phyloP scores from a whole-genome alignment of 2,329 filamentous ascomycete species.

The Penicillium sp. region DNA sequence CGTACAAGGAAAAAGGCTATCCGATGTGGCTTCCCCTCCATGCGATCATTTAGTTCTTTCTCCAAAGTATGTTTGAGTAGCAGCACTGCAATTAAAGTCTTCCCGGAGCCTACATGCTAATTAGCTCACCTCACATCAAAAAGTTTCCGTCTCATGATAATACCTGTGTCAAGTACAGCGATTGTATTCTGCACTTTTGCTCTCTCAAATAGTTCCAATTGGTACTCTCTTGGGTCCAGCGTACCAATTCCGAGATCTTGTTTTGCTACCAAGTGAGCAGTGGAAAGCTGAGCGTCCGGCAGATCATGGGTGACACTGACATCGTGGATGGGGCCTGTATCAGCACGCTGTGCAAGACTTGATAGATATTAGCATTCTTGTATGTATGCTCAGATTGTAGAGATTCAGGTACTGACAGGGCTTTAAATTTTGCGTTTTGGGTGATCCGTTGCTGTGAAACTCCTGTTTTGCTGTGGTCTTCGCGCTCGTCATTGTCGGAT shows the following conservation, averaged over 20 bases:
- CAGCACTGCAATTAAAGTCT: conserved; percentile 88
- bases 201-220: conserved; percentile 79
- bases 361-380: no score
- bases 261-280: conserved; percentile 46
- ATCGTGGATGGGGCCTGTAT: conserved; percentile 35
- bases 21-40: no score
- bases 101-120: no score
- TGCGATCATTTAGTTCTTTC: no score
- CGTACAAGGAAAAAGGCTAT: conserved; percentile 83
- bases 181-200: conserved; percentile 81
- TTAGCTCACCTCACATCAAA: no score
- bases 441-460: no score
- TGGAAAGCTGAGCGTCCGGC: conserved; percentile 45
- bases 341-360: conserved; percentile 37
- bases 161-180: conserved; percentile 80
- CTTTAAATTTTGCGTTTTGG: no score
- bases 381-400: no score
- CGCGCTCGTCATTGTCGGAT: no score
- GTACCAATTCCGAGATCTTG: conserved; percentile 54
- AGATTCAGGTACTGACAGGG: no score
- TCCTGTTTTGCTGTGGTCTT: no score
- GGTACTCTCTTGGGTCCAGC: conserved; percentile 75
- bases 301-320: conserved; percentile 6
- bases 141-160: no score
- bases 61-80: conserved; percentile 69